Base-by-base conservation (phyloP, 73 alveolate genomes). In the Durusdinium trenchii region DNA sequence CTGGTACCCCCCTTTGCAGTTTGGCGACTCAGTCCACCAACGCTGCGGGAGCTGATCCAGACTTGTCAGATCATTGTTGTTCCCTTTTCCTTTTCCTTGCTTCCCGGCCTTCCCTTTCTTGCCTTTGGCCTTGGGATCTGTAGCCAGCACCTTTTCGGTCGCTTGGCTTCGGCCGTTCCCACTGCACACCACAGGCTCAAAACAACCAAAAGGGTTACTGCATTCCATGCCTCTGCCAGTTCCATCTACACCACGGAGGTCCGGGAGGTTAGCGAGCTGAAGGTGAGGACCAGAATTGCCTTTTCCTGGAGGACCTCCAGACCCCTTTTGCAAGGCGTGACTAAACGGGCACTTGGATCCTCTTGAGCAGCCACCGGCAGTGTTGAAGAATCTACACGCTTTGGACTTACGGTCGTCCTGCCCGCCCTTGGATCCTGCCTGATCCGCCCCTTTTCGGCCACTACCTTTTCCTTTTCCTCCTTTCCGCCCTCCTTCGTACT, bases 1-100 rank as follows among this genome's bases (percentile, higher is more conserved):
- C 89, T 78, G 89, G 61, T 78, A 78, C 4, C 89, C 89, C 32
- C 89, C 89, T 26, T 46, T 78, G 45, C 61, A 14, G 43, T 78
- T 78, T 23, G 40, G 36, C 43, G 51, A 14, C 26, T 14, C 20
- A 10, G 23, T 46, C 42, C 51, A 78, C 89, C 89, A 78, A 7
- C 20, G 38, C 89, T 20, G 6, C 38, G 89, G 89, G 38, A 78
- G 51, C 61, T 78, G 61, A 23, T 78, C 57, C 40, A 78, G 38
- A 28, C 62, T 78, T 5, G 1, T 9, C 36, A 75, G 36, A n/a
- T 75, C 86, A 36, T 42, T 43, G 54, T 16, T 38, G 26, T 36
- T 3, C 54, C 50, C 42, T 1, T 42, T 14, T 10, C 12, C 51
- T 5, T 64, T 10, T 10, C 23, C 43, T 45, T 46, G 42, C 42